A percentile compares a stretch with the other conserved stretches of the same genome.
Evolutionary conservation across 345 rosid species (phyloP).

Genomic region (Moricandia moricandioides): DNA sequence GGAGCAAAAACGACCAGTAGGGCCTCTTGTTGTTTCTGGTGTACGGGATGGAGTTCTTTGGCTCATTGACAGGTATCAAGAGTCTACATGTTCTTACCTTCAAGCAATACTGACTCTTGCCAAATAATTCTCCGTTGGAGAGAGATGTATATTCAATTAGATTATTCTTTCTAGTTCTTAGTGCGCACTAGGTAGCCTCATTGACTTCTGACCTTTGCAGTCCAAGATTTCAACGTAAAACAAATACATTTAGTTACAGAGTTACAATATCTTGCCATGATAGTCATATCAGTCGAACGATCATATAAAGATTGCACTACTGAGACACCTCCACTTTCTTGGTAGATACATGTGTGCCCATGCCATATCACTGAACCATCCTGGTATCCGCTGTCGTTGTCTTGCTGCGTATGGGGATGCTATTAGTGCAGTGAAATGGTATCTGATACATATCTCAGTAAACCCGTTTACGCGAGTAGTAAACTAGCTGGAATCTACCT

Average conservation of each 20-base stretch:
- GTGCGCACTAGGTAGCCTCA: slow-evolving; percentile 3
- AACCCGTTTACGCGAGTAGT: background rate
- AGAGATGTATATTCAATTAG: slow-evolving; percentile 2
- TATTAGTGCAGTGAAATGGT: slow-evolving; percentile 98
- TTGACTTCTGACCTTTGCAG: slow-evolving; percentile 1
- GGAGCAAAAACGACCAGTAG: slow-evolving; percentile 95
- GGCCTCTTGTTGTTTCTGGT: slow-evolving; percentile 92
- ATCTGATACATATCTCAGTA: slow-evolving; percentile 26
- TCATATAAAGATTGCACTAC: background rate
- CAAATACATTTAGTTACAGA: background rate
- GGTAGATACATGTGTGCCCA: slow-evolving; percentile 95
- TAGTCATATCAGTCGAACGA: slow-evolving; percentile 18
- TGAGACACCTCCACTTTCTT: slow-evolving; percentile 8
- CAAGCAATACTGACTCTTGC: background rate
- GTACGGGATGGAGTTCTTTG: slow-evolving; percentile 98
- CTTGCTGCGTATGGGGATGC: slow-evolving; percentile 99
- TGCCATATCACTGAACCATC: slow-evolving; percentile 95
- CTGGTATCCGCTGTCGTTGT: slow-evolving; percentile 95
- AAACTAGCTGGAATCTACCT: background rate
- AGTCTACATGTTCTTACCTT: slow-evolving; percentile 11
- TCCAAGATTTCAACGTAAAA: background rate
- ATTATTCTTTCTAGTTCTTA: background rate
- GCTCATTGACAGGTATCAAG: slow-evolving; percentile 87
- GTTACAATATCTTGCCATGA: slow-evolving; percentile 3
- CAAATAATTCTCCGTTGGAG: background rate